A percentile compares a stretch with the other conserved stretches of the same genome.
Conservation (phyloP, 2,329 filamentous ascomycete genomes). For the Pseudogymnoascus sp. region DNA sequence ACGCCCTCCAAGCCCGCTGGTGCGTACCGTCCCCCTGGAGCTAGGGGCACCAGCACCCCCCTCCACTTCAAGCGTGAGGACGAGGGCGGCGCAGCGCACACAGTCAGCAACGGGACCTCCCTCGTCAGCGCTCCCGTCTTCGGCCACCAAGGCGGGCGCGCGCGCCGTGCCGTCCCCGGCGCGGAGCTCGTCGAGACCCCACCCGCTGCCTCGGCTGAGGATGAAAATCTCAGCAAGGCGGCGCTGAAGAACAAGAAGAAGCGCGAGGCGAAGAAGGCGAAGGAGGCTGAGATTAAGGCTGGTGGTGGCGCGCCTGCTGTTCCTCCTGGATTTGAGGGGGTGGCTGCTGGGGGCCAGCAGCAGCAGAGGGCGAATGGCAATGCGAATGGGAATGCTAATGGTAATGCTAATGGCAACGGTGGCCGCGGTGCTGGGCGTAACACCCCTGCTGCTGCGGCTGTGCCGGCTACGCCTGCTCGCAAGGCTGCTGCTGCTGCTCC, state of each 20-base stretch:
- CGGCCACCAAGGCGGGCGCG: conserved; percentile 47
- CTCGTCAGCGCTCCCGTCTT: conserved; percentile 66
- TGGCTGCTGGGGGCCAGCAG: conserved; percentile 34
- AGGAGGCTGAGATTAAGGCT: conserved; percentile 62
- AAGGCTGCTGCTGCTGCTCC: conserved; percentile 33
- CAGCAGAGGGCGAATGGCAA: conserved; percentile 31
- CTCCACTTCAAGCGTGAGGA: conserved; percentile 97
- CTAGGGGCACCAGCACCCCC: conserved; percentile 79
- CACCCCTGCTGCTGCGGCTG: conserved; percentile 9
- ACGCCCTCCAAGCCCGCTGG: conserved; percentile 95
- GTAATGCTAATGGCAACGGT: conserved; percentile 23
- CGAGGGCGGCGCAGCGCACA: conserved; percentile 83
- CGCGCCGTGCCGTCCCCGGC: conserved; percentile 75
- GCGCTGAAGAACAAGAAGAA: conserved; percentile 99
- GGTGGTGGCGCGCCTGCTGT: conserved; percentile 25
- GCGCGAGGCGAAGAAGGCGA: conserved; percentile 83
- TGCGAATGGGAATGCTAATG: conserved; percentile 26
- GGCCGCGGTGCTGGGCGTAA: neutral
- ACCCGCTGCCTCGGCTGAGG: conserved; percentile 53
- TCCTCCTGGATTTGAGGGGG: conserved; percentile 39
- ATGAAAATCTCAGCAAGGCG: conserved; percentile 71
- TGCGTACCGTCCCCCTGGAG: conserved; percentile 90
- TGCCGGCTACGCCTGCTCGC: conserved; percentile 17
- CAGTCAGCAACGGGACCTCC: conserved; percentile 69
- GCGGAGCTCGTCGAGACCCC: conserved; percentile 64